Percentiles rank a stretch among this genome's conserved stretches.
Conservation (phyloP, 1,139 yeast species). For the Candida sanyaensis region DNA sequence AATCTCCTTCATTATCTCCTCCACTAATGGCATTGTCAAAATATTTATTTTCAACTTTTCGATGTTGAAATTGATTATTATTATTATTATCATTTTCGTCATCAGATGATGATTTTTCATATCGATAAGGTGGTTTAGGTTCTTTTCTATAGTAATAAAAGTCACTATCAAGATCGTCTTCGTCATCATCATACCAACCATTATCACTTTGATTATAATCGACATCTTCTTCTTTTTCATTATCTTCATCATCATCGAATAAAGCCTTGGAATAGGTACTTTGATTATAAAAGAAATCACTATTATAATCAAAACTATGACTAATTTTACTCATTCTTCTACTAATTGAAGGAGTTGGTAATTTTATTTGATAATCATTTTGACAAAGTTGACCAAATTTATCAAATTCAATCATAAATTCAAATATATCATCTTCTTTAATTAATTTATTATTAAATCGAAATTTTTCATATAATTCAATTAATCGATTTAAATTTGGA, state of each 20-base stretch:
- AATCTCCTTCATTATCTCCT: background rate
- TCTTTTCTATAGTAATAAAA: background rate
- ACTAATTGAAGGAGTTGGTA: constrained; percentile 9
- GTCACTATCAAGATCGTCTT: background rate
- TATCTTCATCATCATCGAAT: constrained; percentile 8
- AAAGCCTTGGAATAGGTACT: constrained; percentile 2
- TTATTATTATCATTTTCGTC: constrained; percentile 4
- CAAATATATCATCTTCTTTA: constrained; percentile 58
- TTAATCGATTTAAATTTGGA: constrained; percentile 33
- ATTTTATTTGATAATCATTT: constrained; percentile 15
- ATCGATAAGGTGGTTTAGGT: background rate
- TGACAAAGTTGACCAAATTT: constrained; percentile 20
- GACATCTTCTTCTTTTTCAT: constrained; percentile 5
- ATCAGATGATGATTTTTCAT: constrained; percentile 1
- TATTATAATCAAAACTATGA: constrained; percentile 7
- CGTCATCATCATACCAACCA: constrained; percentile 4
- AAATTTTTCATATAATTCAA: constrained; percentile 65
- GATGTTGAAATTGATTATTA: constrained; percentile 11
- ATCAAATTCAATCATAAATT: constrained; percentile 50
- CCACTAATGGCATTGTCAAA: constrained; percentile 8
- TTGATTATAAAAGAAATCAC: constrained; percentile 4
- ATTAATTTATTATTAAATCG: constrained; percentile 69
- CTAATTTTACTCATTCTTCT: constrained; percentile 8
- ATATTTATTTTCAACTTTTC: constrained; percentile 9
- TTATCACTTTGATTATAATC: constrained; percentile 1